Base-by-base conservation (phyloP, 257 asterid genomes). In the Fraxinus americana region DNA sequence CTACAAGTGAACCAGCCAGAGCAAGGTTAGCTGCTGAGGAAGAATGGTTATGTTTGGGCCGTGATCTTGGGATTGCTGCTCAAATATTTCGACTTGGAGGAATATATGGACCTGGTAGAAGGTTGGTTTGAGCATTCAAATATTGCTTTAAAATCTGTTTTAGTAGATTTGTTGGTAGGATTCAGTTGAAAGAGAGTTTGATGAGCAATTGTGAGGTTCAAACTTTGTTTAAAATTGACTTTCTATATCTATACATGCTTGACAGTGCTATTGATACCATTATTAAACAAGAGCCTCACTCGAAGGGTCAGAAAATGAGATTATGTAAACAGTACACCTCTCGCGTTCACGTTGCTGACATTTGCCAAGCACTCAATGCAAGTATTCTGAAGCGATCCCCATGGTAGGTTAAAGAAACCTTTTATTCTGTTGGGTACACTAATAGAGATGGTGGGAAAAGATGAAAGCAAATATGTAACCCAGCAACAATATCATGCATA, bases 101-200 rank as follows among this genome's bases (percentile, higher is more conserved):
- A 36, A 91, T 93, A 85, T 95, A 95, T 43, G 98, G 99, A 82
- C 97, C 98, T 72, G 94, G 98, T 67, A 88, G 99, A 91, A 94
- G 99, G 99, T 92, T 74, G 43, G 84, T 45, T 16, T 73, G 54
- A 21, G 36, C 59, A 71, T 54, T 54, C 17, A 32, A 72, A 67
- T 41, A 61, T 38, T 63, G 9, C 23, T 12, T 14, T 57, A 48
- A 8, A 48, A 2, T 21, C 30, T 4, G 4, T 35, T 61, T 52
- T n/a, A 21, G 13, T 38, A 19, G 5, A 35, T 67, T 79, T 21
- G 4, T 74, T 17, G 9, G 35, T 25, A 30, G 69, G 19, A 48
- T 70, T 75, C 34, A 7, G 36, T 41, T 68, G 3, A 45, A 48
- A 61, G 73, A 12, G 16, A 29, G 0, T 39, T 1, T 38, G 48